phyloP scores from a whole-genome alignment of 345 rosid species.

The Eutrema yunnanense region DNA sequence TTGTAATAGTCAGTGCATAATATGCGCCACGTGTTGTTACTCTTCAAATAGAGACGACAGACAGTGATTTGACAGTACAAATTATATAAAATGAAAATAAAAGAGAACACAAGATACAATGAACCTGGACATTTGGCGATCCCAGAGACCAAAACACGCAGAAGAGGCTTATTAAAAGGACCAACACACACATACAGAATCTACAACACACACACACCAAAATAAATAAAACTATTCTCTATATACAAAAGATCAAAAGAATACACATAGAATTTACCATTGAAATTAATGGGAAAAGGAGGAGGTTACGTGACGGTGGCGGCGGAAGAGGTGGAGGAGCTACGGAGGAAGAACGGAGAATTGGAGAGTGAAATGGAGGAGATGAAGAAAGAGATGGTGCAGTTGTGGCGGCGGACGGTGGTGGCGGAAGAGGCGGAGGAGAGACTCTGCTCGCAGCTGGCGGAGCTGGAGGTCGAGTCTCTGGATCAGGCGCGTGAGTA shows the following conservation, averaged over 20 bases:
- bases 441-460: conserved; percentile 71
- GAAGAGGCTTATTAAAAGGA: conserved; percentile 19
- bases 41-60: neutral
- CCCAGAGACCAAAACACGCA: conserved; percentile 1
- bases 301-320: conserved; percentile 7
- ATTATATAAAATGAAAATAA: neutral
- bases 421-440: conserved; percentile 86
- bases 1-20: too few relatives aligned
- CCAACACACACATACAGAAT: neutral
- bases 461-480: conserved; percentile 84
- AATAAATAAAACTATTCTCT: neutral
- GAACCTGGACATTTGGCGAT: conserved; percentile 54
- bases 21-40: neutral
- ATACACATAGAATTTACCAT: too few relatives aligned
- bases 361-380: conserved; percentile 37
- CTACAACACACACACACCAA: neutral
- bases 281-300: neutral
- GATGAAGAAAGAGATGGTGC: conserved; percentile 19
- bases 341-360: conserved; percentile 52
- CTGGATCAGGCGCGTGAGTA: conserved; percentile 58
- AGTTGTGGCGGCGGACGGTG: conserved; percentile 43
- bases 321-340: conserved; percentile 17
- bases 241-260: neutral
- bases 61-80: neutral
- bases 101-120: conserved; percentile 38